Conservation (phyloP, 257 asterid genomes). For the Nicotiana tomentosiformis region DNA sequence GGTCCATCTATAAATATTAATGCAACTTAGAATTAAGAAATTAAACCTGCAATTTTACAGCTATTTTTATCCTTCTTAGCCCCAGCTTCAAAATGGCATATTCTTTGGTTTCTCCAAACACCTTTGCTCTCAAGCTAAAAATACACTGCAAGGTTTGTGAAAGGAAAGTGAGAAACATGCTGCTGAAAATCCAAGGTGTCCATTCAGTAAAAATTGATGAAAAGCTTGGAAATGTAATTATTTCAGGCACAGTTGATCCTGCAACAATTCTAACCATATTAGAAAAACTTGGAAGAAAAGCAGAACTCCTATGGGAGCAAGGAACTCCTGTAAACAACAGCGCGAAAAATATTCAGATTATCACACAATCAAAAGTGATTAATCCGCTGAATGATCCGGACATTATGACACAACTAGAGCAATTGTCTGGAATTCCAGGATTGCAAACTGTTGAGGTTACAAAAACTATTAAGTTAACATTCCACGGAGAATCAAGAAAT, state of each 20-base stretch:
- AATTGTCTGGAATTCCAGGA: not conserved
- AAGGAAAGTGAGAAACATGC: constrained; percentile 4
- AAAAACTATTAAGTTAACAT: not conserved
- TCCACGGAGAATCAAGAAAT: not conserved
- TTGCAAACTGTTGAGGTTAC: not conserved
- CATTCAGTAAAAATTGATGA: constrained; percentile 2
- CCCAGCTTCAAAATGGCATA: not conserved
- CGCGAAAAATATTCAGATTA: not conserved
- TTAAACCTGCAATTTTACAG: too few relatives aligned
- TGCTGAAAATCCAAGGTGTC: constrained; percentile 3
- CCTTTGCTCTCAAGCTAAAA: constrained; percentile 16
- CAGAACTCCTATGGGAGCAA: constrained; percentile 19
- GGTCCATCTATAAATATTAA: too few relatives aligned
- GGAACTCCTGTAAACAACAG: too few relatives aligned
- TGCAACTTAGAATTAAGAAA: too few relatives aligned
- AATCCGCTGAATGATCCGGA: constrained; percentile 3
- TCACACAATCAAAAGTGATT: not conserved
- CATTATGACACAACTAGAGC: not conserved
- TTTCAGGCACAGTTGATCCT: constrained; percentile 23
- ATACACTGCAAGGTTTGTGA: constrained; percentile 17
- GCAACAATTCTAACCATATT: constrained; percentile 13
- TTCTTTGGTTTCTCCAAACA: not conserved
- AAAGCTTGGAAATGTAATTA: constrained; percentile 6
- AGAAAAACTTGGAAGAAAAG: constrained; percentile 16
- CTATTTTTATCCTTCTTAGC: too few relatives aligned